Conservation (phyloP, 2,329 filamentous ascomycete species). For the Claviceps spartinae region DNA sequence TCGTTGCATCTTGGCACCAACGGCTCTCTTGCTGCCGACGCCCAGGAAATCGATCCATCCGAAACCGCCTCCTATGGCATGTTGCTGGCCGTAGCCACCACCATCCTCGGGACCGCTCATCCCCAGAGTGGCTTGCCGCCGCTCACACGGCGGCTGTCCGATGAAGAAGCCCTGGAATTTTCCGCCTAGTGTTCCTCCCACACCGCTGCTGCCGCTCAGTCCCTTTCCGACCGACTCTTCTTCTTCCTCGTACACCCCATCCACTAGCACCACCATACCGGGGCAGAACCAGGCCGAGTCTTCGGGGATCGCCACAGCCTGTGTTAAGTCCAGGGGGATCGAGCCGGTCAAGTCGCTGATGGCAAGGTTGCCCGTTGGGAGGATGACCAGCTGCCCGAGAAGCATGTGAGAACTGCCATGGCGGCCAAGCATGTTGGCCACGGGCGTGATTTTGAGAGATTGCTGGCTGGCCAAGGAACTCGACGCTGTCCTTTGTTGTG, state of each 20-base stretch:
- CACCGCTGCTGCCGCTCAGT: constrained; percentile 63
- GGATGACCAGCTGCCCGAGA: constrained; percentile 65
- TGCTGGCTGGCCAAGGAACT: constrained; percentile 50
- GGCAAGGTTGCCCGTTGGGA: constrained; percentile 69
- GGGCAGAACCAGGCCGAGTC: constrained; percentile 86
- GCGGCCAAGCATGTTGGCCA: constrained; percentile 61
- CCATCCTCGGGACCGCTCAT: constrained; percentile 43
- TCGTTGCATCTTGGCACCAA: constrained; percentile 68
- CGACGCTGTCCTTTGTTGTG: constrained; percentile 38
- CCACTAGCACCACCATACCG: constrained; percentile 89
- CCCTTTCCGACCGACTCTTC: constrained; percentile 56
- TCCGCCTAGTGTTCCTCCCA: constrained; percentile 85
- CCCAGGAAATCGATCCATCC: constrained; percentile 97
- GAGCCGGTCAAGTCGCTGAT: constrained; percentile 81
- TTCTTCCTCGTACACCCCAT: constrained; percentile 94
- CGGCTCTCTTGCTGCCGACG: constrained; percentile 75
- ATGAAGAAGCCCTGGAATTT: constrained; percentile 84
- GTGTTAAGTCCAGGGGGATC: constrained; percentile 69
- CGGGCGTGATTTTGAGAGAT: constrained; percentile 78
- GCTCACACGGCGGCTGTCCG: constrained; percentile 82
- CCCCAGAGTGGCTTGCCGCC: constrained; percentile 65
- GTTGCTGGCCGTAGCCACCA: constrained; percentile 34
- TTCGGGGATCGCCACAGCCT: constrained; percentile 69
- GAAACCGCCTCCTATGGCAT: constrained; percentile 65
- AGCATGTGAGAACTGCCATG: constrained; percentile 77